These are phyloP conservation scores for Pythium scleroteichum DNA, from an alignment of 352 stramenopile species.

Conservation along the genomic window DNA sequence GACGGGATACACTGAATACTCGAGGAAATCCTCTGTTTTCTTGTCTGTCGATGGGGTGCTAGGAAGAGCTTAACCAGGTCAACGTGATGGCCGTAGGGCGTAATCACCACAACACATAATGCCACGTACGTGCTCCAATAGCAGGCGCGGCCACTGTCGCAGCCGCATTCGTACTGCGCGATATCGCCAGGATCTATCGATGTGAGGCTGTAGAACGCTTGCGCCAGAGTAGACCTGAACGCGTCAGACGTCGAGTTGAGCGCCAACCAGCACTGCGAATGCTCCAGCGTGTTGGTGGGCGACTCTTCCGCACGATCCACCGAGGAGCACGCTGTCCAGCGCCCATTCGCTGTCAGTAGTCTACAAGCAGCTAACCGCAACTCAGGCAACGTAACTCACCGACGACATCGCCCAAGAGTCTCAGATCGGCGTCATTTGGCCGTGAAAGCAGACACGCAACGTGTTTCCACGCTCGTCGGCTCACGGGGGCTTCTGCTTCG, in stretches of 20 bases:
- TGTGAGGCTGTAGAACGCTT: conserved; percentile 7
- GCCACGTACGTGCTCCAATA: conserved; percentile 78
- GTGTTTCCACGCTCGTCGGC: background rate
- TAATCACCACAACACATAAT: background rate
- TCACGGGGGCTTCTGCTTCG: background rate
- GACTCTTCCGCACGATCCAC: conserved; percentile 3
- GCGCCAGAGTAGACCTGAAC: background rate
- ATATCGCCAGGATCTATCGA: conserved; percentile 2
- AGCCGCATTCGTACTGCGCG: conserved; percentile 60
- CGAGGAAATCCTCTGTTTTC: conserved; percentile 49
- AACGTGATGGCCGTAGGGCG: too few relatives aligned
- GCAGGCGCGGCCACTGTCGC: conserved; percentile 48
- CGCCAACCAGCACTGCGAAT: conserved; percentile 6
- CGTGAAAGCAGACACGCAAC: background rate
- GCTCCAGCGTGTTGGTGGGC: conserved; percentile 7
- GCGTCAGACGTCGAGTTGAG: background rate
- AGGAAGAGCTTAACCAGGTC: background rate
- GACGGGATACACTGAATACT: conserved; percentile 50
- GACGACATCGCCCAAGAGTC: background rate
- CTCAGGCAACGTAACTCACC: background rate
- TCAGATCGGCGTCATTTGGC: background rate
- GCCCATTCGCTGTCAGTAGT: background rate
- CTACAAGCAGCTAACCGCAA: too few relatives aligned
- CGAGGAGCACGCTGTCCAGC: conserved; percentile 10
- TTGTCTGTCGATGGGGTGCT: conserved; percentile 23